Evolutionary conservation across 2,329 filamentous ascomycete genomes (phyloP), one percentile per base, ranked within the genome.

Genomic region (Colletotrichum filicis): DNA sequence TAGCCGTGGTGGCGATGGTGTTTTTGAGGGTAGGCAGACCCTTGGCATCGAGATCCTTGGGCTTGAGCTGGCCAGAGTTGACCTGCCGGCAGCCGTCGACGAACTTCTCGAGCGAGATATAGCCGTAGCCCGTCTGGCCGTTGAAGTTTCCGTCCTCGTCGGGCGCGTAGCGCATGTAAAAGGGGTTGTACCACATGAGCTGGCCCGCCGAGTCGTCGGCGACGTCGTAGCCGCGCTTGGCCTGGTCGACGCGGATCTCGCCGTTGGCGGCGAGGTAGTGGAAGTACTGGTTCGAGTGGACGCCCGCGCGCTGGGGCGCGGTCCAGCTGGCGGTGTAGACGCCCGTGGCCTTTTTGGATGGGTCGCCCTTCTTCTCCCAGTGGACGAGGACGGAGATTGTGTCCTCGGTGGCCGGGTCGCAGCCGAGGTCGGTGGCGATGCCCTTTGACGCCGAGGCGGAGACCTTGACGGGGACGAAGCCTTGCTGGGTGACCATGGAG

Each of bases 241-340:
- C 95, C 85, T 98, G 96, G 85, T 98, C 94, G 78, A 97, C 90
- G 73, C 94, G 91, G 78, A 98, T 91, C 85, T 98, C 95, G 75
- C 95, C 95, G 69, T 92, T 90, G 73, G 90, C 89, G 3, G 91
- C 95, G 85, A 98, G 92, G 85, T 97, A 98, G 84, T 98, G 95
- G 87, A 98, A 98, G 85, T 98, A 97, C 85, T 98, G 95, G 82
- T 97, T 97, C 1, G 93, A 96, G 85, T 98, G 96, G n/a, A 98
- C 95, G 62, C 96, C 95, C 0, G 95, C 95, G 79, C 92, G 94
- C 81, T 97, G 94, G 14, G 96, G 95, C 7, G 96, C 96, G 1
- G 95, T 98, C 95, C 95, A 98, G 53, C 93, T 96, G 12, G 95
- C 94, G 14, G 96, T 98, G 84, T 97, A 98, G 8, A 98, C 95